A percentile compares a stretch with the other conserved stretches of the same genome.
Conservation (phyloP, 169 alveolate species). For the Cryptosporidium viatorum region DNA sequence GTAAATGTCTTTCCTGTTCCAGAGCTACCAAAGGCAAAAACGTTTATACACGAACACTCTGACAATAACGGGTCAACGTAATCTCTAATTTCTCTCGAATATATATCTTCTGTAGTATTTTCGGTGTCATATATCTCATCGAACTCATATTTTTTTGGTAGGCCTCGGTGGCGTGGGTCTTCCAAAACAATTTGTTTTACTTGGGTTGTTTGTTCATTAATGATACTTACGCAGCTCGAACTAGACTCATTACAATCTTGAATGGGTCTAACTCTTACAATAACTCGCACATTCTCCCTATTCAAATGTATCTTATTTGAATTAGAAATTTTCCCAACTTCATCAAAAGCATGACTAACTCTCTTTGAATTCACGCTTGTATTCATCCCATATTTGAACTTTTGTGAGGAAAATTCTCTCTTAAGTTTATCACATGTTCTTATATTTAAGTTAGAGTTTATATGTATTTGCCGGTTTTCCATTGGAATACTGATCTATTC, state of each 20-base stretch:
- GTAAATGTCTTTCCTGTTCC: conserved; percentile 79
- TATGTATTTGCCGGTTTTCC: conserved; percentile 9
- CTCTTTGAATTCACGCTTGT: background rate
- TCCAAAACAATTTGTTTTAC: conserved; percentile 61
- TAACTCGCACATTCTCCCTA: conserved; percentile 69
- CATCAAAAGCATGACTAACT: background rate
- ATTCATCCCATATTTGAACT: background rate
- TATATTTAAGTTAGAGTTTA: background rate
- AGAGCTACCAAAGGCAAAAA: conserved; percentile 78
- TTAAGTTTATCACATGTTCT: background rate
- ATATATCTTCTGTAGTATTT: conserved; percentile 28
- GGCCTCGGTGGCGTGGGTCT: conserved; percentile 77
- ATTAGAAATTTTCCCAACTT: background rate
- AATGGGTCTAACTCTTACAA: conserved; percentile 49
- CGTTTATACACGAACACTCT: conserved; percentile 68
- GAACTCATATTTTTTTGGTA: conserved; percentile 72
- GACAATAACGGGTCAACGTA: conserved; percentile 37
- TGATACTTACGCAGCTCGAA: conserved; percentile 4
- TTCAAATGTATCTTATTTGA: conserved; percentile 60
- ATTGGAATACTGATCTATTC: background rate
- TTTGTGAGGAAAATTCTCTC: background rate
- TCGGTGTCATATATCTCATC: conserved; percentile 61
- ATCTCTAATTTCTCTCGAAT: conserved; percentile 29
- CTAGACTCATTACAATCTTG: conserved; percentile 27
- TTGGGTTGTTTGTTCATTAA: background rate